phyloP scores from a whole-genome alignment of 352 stramenopile genomes.

The Blastocystis sp. region DNA sequence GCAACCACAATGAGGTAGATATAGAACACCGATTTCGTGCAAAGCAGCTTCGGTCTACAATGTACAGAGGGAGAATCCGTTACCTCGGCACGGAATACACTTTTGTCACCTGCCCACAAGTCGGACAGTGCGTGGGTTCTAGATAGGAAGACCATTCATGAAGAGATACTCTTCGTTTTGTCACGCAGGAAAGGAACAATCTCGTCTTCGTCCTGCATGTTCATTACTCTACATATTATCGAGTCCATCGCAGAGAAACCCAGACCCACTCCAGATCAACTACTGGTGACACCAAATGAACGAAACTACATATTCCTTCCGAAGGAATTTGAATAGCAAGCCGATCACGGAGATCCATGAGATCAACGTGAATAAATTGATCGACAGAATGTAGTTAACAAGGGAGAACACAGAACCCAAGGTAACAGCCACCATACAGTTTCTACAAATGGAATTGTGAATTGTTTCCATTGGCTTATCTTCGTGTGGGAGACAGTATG shows the following conservation, averaged over 20 bases:
- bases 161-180: background rate
- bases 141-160: background rate
- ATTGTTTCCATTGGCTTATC: no score
- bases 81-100: conserved; percentile 22
- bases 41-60: conserved; percentile 39
- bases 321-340: conserved; percentile 40
- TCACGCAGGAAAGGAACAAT: conserved; percentile 38
- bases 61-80: background rate
- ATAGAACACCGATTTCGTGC: conserved; percentile 38
- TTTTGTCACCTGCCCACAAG: background rate
- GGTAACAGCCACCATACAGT: background rate
- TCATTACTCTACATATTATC: conserved; percentile 33
- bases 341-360: conserved; percentile 45
- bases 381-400: background rate
- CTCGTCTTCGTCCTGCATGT: conserved; percentile 49
- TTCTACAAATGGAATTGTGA: background rate
- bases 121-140: background rate
- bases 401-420: conserved; percentile 12
- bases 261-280: conserved; percentile 49
- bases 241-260: background rate
- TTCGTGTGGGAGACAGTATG: no score
- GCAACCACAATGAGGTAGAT: conserved; percentile 16
- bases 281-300: background rate
- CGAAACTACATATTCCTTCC: conserved; percentile 37
- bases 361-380: conserved; percentile 23